Evolutionary conservation across 345 rosid genomes (phyloP), one percentile per base, ranked within the genome.

Genomic region (Aquilaria malaccensis): DNA sequence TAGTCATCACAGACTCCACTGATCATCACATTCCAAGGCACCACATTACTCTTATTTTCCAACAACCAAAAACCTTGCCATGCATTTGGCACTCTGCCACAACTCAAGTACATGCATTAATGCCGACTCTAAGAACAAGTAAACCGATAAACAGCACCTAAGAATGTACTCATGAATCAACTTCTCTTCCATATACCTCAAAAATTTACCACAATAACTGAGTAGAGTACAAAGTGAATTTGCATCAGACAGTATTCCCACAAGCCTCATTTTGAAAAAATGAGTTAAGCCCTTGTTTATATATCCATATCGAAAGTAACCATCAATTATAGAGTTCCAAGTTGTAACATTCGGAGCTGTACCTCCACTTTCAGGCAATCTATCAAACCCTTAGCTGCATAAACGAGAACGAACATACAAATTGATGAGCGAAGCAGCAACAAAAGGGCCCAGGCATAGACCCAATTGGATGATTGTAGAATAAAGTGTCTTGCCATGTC

Each of bases 11-110:
- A 68, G 63, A 85, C 72, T 37, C 88, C 89, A 68, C 75, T 75
- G 72, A 90, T 79, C 83, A 87, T 77, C 70, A 90, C 88, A 80
- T 90, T 90, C 92, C 97, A 90, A 6, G 74, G 60, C 10, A 90
- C 95, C 48, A 80, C 74, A 70, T 80, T 82, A 58, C 77, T 73
- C 61, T 70, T 80, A 67, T 85, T 80, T 49, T 71, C 81, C 73
- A 75, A 49, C 67, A 52, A 72, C 54, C 72, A 30, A 46, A 87
- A 85, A 58, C 80, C 62, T 55, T 51, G 60, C 80, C 85, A 80
- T 4, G 90, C 89, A 62, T 80, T 62, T 70, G 31, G 61, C 11
- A 63, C 58, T 68, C 65, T 68, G 58, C 81, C 63, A 31, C 79
- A 75, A 56, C 72, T 67, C 58, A 77, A 75, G 67, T 85, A 85